Evolutionary conservation across 108 stramenopile genomes (phyloP).

Genomic region (Aureococcus anophagefferens): DNA sequence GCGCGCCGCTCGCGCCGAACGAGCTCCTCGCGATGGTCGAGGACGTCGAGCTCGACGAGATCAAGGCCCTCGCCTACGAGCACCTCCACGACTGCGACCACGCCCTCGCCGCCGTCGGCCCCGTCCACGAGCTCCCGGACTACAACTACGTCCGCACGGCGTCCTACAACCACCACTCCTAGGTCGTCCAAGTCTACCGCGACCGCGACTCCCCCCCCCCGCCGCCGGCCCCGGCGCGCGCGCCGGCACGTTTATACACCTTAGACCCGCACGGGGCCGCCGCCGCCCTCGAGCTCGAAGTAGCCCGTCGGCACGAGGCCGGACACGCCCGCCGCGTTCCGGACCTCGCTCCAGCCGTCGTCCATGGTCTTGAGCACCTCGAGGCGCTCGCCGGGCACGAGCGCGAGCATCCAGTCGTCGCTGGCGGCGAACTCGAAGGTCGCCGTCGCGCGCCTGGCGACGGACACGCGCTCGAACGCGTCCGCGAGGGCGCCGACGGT

Average conservation of each 20-base stretch:
- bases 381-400: background rate
- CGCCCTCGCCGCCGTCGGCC: constrained; percentile 93
- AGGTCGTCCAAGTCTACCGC: no score
- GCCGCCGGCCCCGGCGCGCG: no score
- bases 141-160: constrained; percentile 63
- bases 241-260: no score
- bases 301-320: background rate
- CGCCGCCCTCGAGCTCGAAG: background rate
- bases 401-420: background rate
- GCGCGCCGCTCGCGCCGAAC: constrained; percentile 88
- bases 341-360: background rate
- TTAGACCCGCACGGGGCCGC: no score
- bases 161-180: constrained; percentile 50
- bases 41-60: constrained; percentile 73
- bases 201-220: no score
- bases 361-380: background rate
- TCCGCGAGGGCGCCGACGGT: background rate
- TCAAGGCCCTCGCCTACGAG: constrained; percentile 76
- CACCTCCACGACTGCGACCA: constrained; percentile 91
- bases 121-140: constrained; percentile 89
- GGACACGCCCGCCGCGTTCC: background rate
- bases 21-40: constrained; percentile 93
- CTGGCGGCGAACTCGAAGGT: background rate
- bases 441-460: no score
- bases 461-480: no score